Percentiles rank a stretch among this genome's conserved stretches.
Evolutionary conservation across 2,329 filamentous ascomycete genomes (phyloP).

Genomic region (Furcasterigmium sp.): DNA sequence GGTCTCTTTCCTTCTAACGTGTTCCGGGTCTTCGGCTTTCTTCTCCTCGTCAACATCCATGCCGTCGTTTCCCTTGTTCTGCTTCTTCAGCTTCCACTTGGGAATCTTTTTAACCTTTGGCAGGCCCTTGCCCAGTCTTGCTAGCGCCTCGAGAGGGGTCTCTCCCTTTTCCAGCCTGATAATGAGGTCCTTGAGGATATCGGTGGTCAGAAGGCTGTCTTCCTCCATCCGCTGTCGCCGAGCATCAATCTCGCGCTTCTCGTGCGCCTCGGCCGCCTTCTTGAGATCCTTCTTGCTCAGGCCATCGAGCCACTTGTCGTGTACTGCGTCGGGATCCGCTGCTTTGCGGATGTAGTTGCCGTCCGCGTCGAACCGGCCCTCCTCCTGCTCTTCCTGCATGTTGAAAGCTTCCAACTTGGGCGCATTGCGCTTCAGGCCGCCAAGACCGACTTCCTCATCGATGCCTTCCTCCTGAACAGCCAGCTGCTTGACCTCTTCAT

Average conservation of each 20-base stretch:
- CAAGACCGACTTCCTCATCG: conserved; percentile 85
- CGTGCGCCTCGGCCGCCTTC: conserved; percentile 78
- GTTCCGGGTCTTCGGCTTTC: conserved; percentile 59
- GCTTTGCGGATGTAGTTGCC: conserved; percentile 93
- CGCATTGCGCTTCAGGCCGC: conserved; percentile 86
- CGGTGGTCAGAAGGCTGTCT: conserved; percentile 67
- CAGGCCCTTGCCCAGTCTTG: conserved; percentile 67
- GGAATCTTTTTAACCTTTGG: conserved; percentile 51
- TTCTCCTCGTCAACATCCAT: conserved; percentile 67
- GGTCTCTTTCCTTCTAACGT: conserved; percentile 62
- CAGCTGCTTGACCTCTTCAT: conserved; percentile 67
- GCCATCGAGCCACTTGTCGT: conserved; percentile 90
- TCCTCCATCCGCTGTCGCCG: conserved; percentile 67
- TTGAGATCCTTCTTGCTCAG: conserved; percentile 92
- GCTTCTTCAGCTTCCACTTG: conserved; percentile 67
- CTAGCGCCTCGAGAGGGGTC: conserved; percentile 82
- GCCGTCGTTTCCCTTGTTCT: conserved; percentile 44
- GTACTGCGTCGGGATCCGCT: conserved; percentile 78
- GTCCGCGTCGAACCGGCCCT: conserved; percentile 83
- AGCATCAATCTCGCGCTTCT: conserved; percentile 74
- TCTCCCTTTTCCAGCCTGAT: conserved; percentile 70
- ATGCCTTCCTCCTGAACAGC: conserved; percentile 71
- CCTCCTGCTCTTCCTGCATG: conserved; percentile 82
- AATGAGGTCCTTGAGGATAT: conserved; percentile 71
- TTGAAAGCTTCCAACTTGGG: conserved; percentile 97